These are phyloP conservation scores for Phytophthora sp. DNA, from an alignment of 352 stramenopile species.

Conservation along the genomic window DNA sequence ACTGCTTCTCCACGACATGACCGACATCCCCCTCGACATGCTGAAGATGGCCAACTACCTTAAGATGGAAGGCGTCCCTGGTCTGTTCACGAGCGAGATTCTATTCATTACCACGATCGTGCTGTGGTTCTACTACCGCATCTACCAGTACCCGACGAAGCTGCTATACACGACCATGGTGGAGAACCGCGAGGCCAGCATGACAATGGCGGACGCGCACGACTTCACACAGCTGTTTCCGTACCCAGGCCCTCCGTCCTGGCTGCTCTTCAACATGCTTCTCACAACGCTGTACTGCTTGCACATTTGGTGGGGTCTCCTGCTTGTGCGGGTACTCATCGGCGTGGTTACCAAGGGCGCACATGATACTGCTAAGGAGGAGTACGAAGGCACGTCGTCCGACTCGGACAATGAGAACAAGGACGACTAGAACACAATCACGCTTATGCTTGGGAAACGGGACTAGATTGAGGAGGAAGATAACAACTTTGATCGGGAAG, in stretches of 20 bases:
- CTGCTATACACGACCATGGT: constrained; percentile 79
- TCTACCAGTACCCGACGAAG: constrained; percentile 87
- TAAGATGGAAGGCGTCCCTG: constrained; percentile 77
- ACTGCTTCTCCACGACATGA: constrained; percentile 85
- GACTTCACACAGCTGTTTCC: constrained; percentile 76
- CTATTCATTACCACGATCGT: constrained; percentile 69
- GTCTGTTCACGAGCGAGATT: constrained; percentile 76
- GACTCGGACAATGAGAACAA: constrained; percentile 81
- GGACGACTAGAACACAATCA: constrained; percentile 50
- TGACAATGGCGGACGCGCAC: constrained; percentile 72
- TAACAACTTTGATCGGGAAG: constrained; percentile 5
- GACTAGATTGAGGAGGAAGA: constrained; percentile 21
- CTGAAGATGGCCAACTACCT: constrained; percentile 93
- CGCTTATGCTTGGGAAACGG: constrained; percentile 10
- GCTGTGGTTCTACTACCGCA: constrained; percentile 86
- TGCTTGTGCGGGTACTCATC: constrained; percentile 74
- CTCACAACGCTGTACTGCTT: constrained; percentile 76
- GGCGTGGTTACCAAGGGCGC: constrained; percentile 76
- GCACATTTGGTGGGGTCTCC: constrained; percentile 86
- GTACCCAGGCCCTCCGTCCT: constrained; percentile 73
- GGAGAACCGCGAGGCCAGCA: constrained; percentile 77
- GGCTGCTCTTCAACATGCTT: constrained; percentile 84
- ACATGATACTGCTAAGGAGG: constrained; percentile 81
- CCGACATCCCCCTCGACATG: constrained; percentile 89
- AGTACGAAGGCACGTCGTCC: constrained; percentile 86